These are phyloP conservation scores for Schrenkiella parvula DNA, from an alignment of 345 rosid genomes.

Conservation along the genomic window DNA sequence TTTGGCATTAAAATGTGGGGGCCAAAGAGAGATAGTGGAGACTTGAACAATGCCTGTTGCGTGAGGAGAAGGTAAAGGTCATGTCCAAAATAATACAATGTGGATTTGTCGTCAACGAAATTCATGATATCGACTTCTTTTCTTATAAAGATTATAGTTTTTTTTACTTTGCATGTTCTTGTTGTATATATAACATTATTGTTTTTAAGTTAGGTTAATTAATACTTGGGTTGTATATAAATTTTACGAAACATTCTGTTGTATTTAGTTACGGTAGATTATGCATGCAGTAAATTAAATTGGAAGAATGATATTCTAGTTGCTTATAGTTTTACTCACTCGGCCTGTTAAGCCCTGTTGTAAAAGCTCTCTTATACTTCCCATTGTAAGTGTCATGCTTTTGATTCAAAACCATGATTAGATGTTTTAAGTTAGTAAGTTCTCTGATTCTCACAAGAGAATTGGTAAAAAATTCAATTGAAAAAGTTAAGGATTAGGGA, in stretches of 20 bases:
- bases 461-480: too few species aligned
- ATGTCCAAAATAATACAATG: constrained; percentile 13
- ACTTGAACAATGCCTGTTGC: constrained; percentile 28
- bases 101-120: constrained; percentile 14
- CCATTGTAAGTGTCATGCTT: too few species aligned
- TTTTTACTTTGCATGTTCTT: neutral
- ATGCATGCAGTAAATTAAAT: neutral
- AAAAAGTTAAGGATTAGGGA: too few species aligned
- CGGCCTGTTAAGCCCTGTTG: neutral
- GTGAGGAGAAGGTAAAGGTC: constrained; percentile 32
- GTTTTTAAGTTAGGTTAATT: neutral
- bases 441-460: too few species aligned
- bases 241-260: neutral
- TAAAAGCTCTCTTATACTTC: too few species aligned
- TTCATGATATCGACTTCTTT: neutral
- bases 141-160: neutral
- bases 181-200: neutral
- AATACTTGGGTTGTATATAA: neutral
- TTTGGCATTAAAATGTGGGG: constrained; percentile 10
- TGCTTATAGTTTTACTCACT: neutral
- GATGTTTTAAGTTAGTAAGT: too few species aligned
- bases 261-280: neutral
- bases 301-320: neutral
- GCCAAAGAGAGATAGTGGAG: constrained; percentile 15
- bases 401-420: too few species aligned